These are phyloP conservation scores for Phytophthora fragariae DNA, from an alignment of 352 stramenopile genomes.

Conservation along the genomic window DNA sequence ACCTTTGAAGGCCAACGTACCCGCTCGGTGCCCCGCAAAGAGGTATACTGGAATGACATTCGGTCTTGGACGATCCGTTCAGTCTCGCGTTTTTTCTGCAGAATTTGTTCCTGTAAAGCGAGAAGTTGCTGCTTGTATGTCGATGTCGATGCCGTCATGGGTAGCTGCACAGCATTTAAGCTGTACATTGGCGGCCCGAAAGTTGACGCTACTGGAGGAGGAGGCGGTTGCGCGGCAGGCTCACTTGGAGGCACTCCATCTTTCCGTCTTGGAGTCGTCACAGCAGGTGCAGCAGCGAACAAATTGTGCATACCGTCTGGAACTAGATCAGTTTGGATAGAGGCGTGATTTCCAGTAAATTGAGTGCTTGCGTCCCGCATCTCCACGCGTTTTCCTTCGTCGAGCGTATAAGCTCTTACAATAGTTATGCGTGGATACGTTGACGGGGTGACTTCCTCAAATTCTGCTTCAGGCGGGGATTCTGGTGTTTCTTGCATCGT, in stretches of 20 bases:
- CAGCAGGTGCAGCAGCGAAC: conserved; percentile 5
- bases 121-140: conserved; percentile 77
- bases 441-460: background rate
- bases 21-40: conserved; percentile 59
- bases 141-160: conserved; percentile 49
- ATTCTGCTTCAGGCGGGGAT: background rate
- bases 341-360: conserved; percentile 78
- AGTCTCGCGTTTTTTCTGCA: conserved; percentile 70
- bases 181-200: conserved; percentile 38
- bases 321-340: conserved; percentile 69
- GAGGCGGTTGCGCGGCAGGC: background rate
- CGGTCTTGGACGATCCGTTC: conserved; percentile 67
- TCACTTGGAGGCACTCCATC: background rate
- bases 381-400: conserved; percentile 33
- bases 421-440: conserved; percentile 48
- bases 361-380: conserved; percentile 77
- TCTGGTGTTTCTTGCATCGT: background rate
- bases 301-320: conserved; percentile 65
- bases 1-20: conserved; percentile 30
- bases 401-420: conserved; percentile 55
- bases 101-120: conserved; percentile 68
- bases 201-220: conserved; percentile 8
- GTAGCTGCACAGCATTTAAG: conserved; percentile 45
- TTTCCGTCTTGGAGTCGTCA: background rate
- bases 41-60: conserved; percentile 67